phyloP scores from a whole-genome alignment of 2,329 filamentous ascomycete genomes.

The Septoria linicola region DNA sequence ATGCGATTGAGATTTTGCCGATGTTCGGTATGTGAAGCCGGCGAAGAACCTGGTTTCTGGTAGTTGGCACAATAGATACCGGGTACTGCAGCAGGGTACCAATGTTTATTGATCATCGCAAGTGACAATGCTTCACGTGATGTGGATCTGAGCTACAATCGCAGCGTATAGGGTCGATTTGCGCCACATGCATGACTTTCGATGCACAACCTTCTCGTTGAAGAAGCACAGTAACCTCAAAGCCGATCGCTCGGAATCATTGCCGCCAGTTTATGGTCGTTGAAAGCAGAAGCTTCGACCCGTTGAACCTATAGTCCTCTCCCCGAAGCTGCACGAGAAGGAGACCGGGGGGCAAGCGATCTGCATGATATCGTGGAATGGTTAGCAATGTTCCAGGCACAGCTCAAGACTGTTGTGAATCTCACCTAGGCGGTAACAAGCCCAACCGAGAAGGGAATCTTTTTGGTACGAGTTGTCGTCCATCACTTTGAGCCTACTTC shows the following conservation, averaged over 20 bases:
- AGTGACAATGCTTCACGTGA: no score
- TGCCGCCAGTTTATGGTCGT: slow-evolving; percentile 2
- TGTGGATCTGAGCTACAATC: no score
- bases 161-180: no score
- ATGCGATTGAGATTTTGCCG: no score
- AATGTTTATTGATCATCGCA: no score
- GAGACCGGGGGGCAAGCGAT: slow-evolving; percentile 73
- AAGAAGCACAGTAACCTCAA: background rate
- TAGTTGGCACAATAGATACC: background rate
- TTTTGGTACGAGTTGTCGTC: slow-evolving; percentile 71
- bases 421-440: slow-evolving; percentile 68
- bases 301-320: slow-evolving; percentile 61
- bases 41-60: background rate
- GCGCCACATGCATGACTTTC: background rate
- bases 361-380: slow-evolving; percentile 36
- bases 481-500: slow-evolving; percentile 72
- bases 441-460: slow-evolving; percentile 82
- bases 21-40: no score
- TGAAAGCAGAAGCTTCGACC: slow-evolving; percentile 67
- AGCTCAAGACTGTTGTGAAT: background rate
- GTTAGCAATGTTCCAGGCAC: background rate
- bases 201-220: slow-evolving; percentile 3
- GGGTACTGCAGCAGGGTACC: no score
- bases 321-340: slow-evolving; percentile 76
- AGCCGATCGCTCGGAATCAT: no score